These are phyloP conservation scores for Ichthyophonus hoferi DNA, from an alignment of 208 protist species.

Conservation along the genomic window DNA sequence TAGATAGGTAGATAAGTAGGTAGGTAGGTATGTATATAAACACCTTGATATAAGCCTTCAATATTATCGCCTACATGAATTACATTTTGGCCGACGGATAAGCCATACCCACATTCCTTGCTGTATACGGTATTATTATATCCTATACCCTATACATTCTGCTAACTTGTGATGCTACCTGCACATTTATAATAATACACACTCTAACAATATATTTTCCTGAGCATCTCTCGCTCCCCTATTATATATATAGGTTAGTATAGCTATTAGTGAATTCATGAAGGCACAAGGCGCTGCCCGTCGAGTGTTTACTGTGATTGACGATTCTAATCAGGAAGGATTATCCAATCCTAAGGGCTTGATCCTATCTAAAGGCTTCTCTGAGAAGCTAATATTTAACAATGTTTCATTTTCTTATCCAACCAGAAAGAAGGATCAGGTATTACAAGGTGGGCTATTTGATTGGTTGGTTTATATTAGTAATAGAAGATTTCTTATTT, in stretches of 20 bases:
- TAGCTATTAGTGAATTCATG: constrained; percentile 18
- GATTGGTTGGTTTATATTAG: no score
- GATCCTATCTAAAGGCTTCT: neutral
- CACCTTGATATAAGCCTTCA: no score
- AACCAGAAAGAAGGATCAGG: neutral
- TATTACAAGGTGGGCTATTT: neutral
- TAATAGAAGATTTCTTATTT: no score
- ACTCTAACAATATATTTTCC: neutral
- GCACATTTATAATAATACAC: neutral
- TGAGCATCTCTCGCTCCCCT: neutral
- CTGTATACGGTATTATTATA: no score
- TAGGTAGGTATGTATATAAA: no score
- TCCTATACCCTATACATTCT: no score
- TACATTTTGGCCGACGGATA: no score
- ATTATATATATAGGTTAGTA: neutral
- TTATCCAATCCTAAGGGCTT: neutral
- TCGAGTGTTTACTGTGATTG: constrained; percentile 12
- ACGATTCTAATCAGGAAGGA: neutral
- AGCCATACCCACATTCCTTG: no score
- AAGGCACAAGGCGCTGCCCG: constrained; percentile 18
- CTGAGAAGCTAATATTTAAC: neutral
- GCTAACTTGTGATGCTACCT: no score
- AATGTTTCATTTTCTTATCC: neutral
- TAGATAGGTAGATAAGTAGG: no score
- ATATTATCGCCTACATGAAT: no score